Base-by-base conservation (phyloP, 2,329 filamentous ascomycete species). In the Calonectria ilicicola region DNA sequence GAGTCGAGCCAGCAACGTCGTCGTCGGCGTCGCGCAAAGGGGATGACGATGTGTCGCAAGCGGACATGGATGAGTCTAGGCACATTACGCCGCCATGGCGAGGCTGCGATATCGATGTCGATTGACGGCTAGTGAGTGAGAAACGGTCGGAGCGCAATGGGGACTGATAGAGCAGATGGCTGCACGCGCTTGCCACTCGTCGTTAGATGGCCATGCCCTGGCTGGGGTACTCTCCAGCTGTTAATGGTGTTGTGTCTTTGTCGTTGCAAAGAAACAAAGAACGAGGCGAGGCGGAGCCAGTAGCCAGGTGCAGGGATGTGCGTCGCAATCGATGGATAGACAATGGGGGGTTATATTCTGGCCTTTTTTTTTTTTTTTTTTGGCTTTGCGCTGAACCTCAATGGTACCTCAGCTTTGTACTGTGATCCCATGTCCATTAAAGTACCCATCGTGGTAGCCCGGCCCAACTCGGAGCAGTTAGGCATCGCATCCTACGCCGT, bases 31-130 rank as follows among this genome's bases (percentile, higher is more conserved):
- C 74, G 78, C 76, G 78, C 75, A 74, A 75, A 73, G 76, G 72
- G 74, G 68, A 74, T 74, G 68, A 74, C 21, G 42, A 70, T 65
- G 72, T 68, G 73, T 79, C 78, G 78, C 78, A 78, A 79, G 71
- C 77, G 75, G 76, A 77, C 78, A 80, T 79, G 74, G 77, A 79
- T 79, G 73, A 78, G 75, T 78, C 74, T 65, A 65, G 60, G 73
- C 60, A 75, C 74, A 72, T 79, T 79, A 80, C 65, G 77, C 76
- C 76, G 78, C 76, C 78, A 80, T 80, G 78, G 78, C 78, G 78
- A 79, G 78, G 78, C 78, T 79, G 76, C 76, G 72, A 79, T 77
- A 72, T 78, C 74, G 72, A 75, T 72, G 73, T 47, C 72, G 74
- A 76, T 78, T 78, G 70, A 70, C 76, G 69, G 73, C 74, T 79